phyloP scores from a whole-genome alignment of 495 filamentous ascomycete species.

The Cryomyces minteri region DNA sequence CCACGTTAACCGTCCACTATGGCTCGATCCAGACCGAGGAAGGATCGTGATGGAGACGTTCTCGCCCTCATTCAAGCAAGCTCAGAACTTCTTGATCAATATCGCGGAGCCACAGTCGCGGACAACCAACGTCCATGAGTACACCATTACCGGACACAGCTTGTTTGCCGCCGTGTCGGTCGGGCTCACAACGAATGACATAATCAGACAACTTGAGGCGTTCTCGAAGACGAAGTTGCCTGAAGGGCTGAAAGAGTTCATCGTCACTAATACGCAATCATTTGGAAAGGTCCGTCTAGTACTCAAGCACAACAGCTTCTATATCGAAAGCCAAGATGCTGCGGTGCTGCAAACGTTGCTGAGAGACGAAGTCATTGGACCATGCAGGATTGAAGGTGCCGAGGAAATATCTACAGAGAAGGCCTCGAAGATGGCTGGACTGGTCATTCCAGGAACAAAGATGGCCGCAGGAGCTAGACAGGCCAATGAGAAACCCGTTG shows the following conservation, averaged over 20 bases:
- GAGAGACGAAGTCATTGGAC: slow-evolving; percentile 49
- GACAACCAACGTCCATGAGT: slow-evolving; percentile 81
- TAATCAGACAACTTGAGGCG: slow-evolving; percentile 70
- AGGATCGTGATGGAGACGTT: slow-evolving; percentile 93
- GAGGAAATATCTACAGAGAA: slow-evolving; percentile 59
- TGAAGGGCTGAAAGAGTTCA: slow-evolving; percentile 57
- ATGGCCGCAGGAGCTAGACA: slow-evolving; percentile 77
- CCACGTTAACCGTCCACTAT: slow-evolving; percentile 73
- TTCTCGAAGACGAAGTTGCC: slow-evolving; percentile 77
- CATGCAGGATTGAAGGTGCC: slow-evolving; percentile 40
- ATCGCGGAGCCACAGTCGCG: slow-evolving; percentile 86
- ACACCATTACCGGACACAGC: slow-evolving; percentile 76
- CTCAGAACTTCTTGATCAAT: slow-evolving; percentile 87
- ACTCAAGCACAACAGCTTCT: slow-evolving; percentile 83
- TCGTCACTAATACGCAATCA: slow-evolving; percentile 65
- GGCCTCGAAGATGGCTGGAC: slow-evolving; percentile 71
- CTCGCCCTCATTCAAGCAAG: slow-evolving; percentile 63
- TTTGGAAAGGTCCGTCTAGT: slow-evolving; percentile 95
- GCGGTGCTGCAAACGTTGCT: slow-evolving; percentile 68
- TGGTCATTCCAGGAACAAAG: slow-evolving; percentile 90
- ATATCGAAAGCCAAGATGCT: slow-evolving; percentile 78
- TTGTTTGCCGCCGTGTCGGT: slow-evolving; percentile 91
- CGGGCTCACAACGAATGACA: slow-evolving; percentile 70
- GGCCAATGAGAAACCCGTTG: slow-evolving; percentile 22
- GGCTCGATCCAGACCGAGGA: slow-evolving; percentile 72